phyloP scores from a whole-genome alignment of 2,329 filamentous ascomycete genomes.

The Monilinia laxa region DNA sequence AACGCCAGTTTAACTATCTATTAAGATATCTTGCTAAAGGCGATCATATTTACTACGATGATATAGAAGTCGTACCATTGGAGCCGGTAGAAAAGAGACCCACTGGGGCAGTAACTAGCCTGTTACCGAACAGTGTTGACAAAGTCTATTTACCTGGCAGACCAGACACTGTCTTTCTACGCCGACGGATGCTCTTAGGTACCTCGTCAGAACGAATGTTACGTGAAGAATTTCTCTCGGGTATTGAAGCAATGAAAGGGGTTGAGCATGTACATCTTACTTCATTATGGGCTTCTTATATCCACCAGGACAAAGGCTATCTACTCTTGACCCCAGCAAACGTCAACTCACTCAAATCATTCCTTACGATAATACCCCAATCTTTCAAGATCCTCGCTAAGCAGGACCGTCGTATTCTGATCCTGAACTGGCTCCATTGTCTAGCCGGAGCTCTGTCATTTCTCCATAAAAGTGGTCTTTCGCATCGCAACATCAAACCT shows the following conservation, averaged over 20 bases:
- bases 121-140: constrained; percentile 50
- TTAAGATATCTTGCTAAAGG: constrained; percentile 61
- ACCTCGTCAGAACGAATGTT: constrained; percentile 47
- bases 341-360: constrained; percentile 65
- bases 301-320: constrained; percentile 61
- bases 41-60: constrained; percentile 61
- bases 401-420: constrained; percentile 55
- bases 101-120: constrained; percentile 44
- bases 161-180: constrained; percentile 56
- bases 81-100: constrained; percentile 61
- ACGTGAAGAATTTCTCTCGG: constrained; percentile 57
- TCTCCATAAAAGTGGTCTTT: constrained; percentile 62
- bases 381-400: constrained; percentile 63
- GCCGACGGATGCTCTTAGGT: constrained; percentile 57
- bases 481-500: constrained; percentile 68
- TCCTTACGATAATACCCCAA: constrained; percentile 62
- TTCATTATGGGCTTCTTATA: constrained; percentile 71
- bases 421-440: constrained; percentile 75
- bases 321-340: constrained; percentile 64
- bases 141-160: constrained; percentile 62
- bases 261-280: constrained; percentile 68
- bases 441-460: constrained; percentile 65
- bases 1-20: constrained; percentile 70
- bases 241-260: constrained; percentile 57
- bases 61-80: constrained; percentile 68